Percentiles rank a stretch among this genome's conserved stretches.
These are phyloP conservation scores for Phytophthora sp. DNA, from an alignment of 352 stramenopile genomes.

Conservation along the genomic window DNA sequence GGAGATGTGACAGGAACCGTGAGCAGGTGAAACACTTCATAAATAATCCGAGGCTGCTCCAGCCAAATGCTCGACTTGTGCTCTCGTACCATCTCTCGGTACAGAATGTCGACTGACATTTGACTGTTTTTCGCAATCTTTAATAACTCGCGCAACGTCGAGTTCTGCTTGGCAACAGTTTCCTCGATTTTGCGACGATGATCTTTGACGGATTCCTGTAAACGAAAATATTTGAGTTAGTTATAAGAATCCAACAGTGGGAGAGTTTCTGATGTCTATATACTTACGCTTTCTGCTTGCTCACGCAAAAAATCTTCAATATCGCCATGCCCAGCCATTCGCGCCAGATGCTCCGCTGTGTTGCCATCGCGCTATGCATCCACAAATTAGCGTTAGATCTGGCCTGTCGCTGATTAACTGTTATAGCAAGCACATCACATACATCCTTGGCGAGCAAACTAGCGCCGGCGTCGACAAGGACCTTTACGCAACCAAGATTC, in stretches of 20 bases:
- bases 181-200: slow-evolving; percentile 87
- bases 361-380: slow-evolving; percentile 68
- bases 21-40: slow-evolving; percentile 79
- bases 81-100: slow-evolving; percentile 81
- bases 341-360: slow-evolving; percentile 73
- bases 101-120: slow-evolving; percentile 77
- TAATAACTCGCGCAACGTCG: slow-evolving; percentile 71
- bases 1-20: slow-evolving; percentile 49
- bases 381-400: background rate
- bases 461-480: slow-evolving; percentile 71
- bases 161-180: slow-evolving; percentile 62
- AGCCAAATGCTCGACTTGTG: slow-evolving; percentile 73
- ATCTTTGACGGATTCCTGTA: slow-evolving; percentile 84
- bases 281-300: slow-evolving; percentile 80
- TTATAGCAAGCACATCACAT: slow-evolving; percentile 24
- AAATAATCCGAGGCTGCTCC: slow-evolving; percentile 81
- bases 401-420: background rate
- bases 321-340: slow-evolving; percentile 57
- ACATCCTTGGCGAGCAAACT: slow-evolving; percentile 81
- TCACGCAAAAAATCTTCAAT: slow-evolving; percentile 86
- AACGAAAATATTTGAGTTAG: slow-evolving; percentile 1
- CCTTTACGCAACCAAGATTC: slow-evolving; percentile 76
- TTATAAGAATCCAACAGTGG: too few species aligned
- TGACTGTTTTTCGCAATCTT: slow-evolving; percentile 65
- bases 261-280: background rate